Base-by-base conservation (phyloP, 2,329 filamentous ascomycete species). In the Fusarium nematophilum region DNA sequence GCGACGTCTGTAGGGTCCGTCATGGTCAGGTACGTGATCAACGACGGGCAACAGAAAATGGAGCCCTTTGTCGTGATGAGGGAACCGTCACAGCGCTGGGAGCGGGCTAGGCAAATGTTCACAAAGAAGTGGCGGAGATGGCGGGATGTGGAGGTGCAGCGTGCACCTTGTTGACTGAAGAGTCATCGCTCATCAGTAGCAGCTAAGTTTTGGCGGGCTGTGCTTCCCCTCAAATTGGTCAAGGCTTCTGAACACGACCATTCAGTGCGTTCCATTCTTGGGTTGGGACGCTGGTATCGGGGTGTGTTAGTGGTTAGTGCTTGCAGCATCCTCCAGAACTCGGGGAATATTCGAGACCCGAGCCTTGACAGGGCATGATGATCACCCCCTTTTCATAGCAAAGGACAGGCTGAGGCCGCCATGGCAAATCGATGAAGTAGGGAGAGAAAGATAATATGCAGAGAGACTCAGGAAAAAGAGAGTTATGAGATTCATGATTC, bases 171-270 rank as follows among this genome's bases (percentile, higher is more conserved):
- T 44, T 31, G 51, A 53, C n/a, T n/a, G 50, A 67, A 62, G 64
- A 67, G 64, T 67, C 64, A 67, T 67, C 50, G 46, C 51, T 39
- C 57, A 65, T 61, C 64, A 62, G 40, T n/a, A n/a, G n/a, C 54
- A 62, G 62, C 63, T 59, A 64, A 45, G 46, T 60, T 61, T 52
- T 52, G 37, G 47, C 38, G 40, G 57, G 42, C 54, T 47, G 59
- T 60, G 45, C 44, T 64, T 27, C 39, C 42, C 23, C 59, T 61
- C 37, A 40, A 52, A 59, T 44, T 30, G 45, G 59, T 9, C 57
- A 62, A 62, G 55, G 37, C 29, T 37, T 25, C 21, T 59, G 53
- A 37, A 53, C 39, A 58, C 36, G 38, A 40, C 58, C 43, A 47
- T 18, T 39, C 34, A 48, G 30, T 45, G 34, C 34, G 45, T 31